Evolutionary conservation across 2,329 filamentous ascomycete species (phyloP).

Genomic region (Oidium heveae): DNA sequence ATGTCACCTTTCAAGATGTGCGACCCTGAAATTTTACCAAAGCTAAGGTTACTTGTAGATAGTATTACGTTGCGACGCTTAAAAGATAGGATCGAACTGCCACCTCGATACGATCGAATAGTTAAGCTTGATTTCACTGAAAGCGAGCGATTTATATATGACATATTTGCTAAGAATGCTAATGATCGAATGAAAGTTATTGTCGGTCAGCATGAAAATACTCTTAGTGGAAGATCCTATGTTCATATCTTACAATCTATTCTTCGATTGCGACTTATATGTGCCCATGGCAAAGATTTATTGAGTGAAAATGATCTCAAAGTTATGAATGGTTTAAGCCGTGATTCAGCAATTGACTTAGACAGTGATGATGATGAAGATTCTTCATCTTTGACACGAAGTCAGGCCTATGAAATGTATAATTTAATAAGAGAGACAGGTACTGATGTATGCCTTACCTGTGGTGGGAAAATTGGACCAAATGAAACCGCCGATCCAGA

Average conservation of each 20-base stretch:
- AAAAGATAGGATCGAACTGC: slow-evolving; percentile 76
- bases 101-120: slow-evolving; percentile 45
- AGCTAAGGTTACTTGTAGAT: slow-evolving; percentile 70
- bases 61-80: slow-evolving; percentile 80
- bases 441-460: slow-evolving; percentile 46
- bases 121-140: slow-evolving; percentile 50
- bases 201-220: slow-evolving; percentile 34
- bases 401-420: slow-evolving; percentile 67
- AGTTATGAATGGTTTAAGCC: slow-evolving; percentile 56
- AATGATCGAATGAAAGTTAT: slow-evolving; percentile 58
- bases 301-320: slow-evolving; percentile 63
- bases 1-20: slow-evolving; percentile 68
- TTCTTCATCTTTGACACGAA: slow-evolving; percentile 32
- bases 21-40: slow-evolving; percentile 60
- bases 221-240: slow-evolving; percentile 65
- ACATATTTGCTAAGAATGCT: slow-evolving; percentile 62
- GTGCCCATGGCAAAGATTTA: slow-evolving; percentile 81
- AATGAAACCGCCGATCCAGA: slow-evolving; percentile 32
- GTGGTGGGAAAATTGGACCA: slow-evolving; percentile 35
- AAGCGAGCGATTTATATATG: slow-evolving; percentile 55
- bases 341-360: slow-evolving; percentile 67
- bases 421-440: slow-evolving; percentile 63
- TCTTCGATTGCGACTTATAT: slow-evolving; percentile 66
- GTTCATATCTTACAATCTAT: slow-evolving; percentile 86
- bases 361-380: slow-evolving; percentile 41